Base-by-base conservation (phyloP, 345 rosid species). In the Pistacia vera region DNA sequence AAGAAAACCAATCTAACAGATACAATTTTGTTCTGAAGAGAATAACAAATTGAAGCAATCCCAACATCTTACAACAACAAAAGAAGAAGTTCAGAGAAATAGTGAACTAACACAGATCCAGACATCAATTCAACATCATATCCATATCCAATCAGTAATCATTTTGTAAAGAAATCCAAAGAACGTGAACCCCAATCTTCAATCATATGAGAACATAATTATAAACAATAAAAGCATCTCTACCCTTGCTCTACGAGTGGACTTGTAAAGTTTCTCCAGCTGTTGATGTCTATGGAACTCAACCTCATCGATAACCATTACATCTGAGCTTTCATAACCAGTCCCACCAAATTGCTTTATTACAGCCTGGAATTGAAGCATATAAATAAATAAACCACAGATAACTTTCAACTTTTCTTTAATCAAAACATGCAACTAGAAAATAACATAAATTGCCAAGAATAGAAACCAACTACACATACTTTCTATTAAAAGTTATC, bases 261-360 rank as follows among this genome's bases (percentile, higher is more conserved):
- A 79, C 46, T 89, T 85, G 84, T 95, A 95, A 71, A 93, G 86
- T 67, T 95, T 95, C 69, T 95, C 98, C 51, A 95, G 86, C 62
- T 95, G 97, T 16, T 92, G 97, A 88, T 95, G 99, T 55, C 99
- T 90, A 70, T 93, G 98, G 96, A 95, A 75, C 86, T 93, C 99
- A 2, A 92, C 80, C 85, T 95, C 98, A 70, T 95, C 99, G 70
- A 90, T 93, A 74, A 93, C 97, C 89, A 95, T 70, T 11, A 90
- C 92, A 82, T 83, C 92, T 1, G 99, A 95, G 83, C 95, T 90
- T 68, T 93, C 98, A 71, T 95, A 95, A 17, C 99, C 99, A 78
- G 91, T 86, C 25, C 90, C 92, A 81, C 96, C 78, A 63, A 95
- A 90, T 73, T 95, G 99, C 86, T 95, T 95, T 36, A 95, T 95